Evolutionary conservation across 2,329 filamentous ascomycete genomes (phyloP).

Genomic region (Pseudogymnoascus sp.): DNA sequence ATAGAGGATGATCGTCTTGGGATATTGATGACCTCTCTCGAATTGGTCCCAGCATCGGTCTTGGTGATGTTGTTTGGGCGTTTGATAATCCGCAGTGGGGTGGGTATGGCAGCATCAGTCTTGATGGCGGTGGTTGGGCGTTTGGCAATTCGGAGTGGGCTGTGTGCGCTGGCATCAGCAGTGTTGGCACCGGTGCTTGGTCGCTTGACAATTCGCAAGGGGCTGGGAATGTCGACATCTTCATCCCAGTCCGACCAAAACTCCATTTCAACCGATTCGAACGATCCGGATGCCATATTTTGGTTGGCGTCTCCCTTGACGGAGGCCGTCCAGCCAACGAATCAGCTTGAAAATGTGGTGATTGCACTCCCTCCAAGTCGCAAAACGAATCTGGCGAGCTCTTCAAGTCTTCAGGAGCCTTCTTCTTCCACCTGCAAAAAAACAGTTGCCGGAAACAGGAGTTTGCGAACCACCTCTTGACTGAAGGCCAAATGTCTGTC

Average conservation of each 20-base stretch:
- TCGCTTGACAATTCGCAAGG: constrained; percentile 8
- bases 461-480: constrained; percentile 17
- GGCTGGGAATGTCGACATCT: constrained; percentile 1
- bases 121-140: background rate
- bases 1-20: constrained; percentile 6
- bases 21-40: constrained; percentile 1
- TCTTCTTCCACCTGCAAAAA: constrained; percentile 10
- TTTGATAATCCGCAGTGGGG: background rate
- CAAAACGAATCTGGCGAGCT: constrained; percentile 31
- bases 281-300: constrained; percentile 32
- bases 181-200: background rate
- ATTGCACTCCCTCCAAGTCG: constrained; percentile 29
- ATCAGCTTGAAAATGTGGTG: constrained; percentile 26
- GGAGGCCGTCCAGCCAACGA: constrained; percentile 19
- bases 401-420: constrained; percentile 29
- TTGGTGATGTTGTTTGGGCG: background rate
- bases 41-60: background rate
- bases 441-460: constrained; percentile 14
- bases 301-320: background rate
- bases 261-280: constrained; percentile 27
- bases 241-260: constrained; percentile 17
- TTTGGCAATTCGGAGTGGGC: background rate
- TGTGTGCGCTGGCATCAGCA: background rate
- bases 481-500: constrained; percentile 16
- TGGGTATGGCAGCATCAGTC: background rate